phyloP scores from a whole-genome alignment of 306 rosid genomes.

The Argentina anserina region DNA sequence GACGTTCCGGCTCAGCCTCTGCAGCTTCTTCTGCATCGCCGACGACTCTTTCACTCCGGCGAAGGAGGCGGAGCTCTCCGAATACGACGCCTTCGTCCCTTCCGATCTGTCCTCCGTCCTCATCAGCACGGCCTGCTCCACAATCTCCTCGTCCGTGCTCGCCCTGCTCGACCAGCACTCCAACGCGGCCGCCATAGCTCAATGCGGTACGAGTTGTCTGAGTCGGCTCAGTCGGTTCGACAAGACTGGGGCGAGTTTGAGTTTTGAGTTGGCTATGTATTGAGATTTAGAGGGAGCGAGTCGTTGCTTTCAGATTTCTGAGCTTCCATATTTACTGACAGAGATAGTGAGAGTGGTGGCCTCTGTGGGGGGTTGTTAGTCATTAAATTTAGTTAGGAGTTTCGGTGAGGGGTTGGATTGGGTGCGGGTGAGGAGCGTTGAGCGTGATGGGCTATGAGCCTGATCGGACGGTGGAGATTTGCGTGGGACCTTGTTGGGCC shows the following conservation, averaged over 20 bases:
- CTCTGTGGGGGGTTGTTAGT: constrained; percentile 4
- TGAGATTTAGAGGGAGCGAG: background rate
- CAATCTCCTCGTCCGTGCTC: constrained; percentile 60
- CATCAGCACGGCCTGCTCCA: constrained; percentile 70
- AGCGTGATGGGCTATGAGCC: constrained; percentile 14
- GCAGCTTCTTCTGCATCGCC: constrained; percentile 66
- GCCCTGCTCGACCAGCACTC: constrained; percentile 92
- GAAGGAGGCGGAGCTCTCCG: constrained; percentile 31
- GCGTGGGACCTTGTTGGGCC: constrained; percentile 17
- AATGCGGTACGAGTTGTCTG: background rate
- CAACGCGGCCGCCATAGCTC: constrained; percentile 65
- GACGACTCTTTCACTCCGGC: constrained; percentile 48
- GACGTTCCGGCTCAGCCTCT: constrained; percentile 68
- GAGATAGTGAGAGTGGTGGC: background rate
- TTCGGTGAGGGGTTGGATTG: background rate
- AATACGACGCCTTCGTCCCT: constrained; percentile 3
- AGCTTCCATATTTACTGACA: constrained; percentile 13
- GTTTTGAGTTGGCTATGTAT: background rate
- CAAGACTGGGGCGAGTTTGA: background rate
- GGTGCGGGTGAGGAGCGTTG: background rate
- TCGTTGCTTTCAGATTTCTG: constrained; percentile 23
- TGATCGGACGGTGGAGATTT: background rate
- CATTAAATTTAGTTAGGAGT: background rate
- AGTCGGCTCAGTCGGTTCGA: background rate
- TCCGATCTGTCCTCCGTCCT: constrained; percentile 64